Percentiles rank a stretch among this genome's conserved stretches.
These are phyloP conservation scores for Caloboletus firmus DNA, from an alignment of 1,284 basidiomycete genomes.

Conservation along the genomic window DNA sequence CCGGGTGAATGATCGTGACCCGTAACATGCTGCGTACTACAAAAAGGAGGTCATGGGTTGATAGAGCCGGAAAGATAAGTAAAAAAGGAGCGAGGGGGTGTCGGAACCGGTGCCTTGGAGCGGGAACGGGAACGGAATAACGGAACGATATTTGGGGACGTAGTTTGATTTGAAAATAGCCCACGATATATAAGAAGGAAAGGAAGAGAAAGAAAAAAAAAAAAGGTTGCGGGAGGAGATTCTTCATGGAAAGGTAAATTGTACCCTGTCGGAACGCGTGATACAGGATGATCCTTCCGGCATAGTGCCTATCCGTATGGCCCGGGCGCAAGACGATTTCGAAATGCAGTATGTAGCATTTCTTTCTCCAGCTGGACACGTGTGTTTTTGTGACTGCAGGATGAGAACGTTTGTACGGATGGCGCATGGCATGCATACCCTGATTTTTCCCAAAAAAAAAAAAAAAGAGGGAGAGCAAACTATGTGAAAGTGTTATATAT, in stretches of 20 bases:
- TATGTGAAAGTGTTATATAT: conserved; percentile 16
- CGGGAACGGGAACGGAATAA: no score
- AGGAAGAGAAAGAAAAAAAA: no score
- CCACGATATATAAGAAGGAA: no score
- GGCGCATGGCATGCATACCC: not conserved
- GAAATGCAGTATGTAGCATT: conserved; percentile 2
- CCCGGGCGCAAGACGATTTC: conserved; percentile 20
- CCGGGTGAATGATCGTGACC: no score
- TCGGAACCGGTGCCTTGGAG: no score
- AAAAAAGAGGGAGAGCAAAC: conserved; percentile 3
- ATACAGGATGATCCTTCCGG: conserved; percentile 29
- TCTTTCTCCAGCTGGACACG: conserved; percentile 13
- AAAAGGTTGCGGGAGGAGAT: no score
- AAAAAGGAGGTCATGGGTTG: no score
- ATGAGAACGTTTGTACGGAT: not conserved
- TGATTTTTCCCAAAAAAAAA: conserved; percentile 4
- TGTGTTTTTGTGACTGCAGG: conserved; percentile 8
- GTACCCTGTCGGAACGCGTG: not conserved
- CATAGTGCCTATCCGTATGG: conserved; percentile 7
- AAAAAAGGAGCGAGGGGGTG: no score
- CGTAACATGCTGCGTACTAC: no score
- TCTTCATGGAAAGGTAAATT: not conserved
- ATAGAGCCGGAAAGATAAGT: no score
- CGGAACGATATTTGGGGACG: no score
- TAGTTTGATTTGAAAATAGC: no score